A percentile compares a stretch with the other conserved stretches of the same genome.
These are phyloP conservation scores for Phytophthora nicotianae DNA, from an alignment of 352 stramenopile species.

Conservation along the genomic window DNA sequence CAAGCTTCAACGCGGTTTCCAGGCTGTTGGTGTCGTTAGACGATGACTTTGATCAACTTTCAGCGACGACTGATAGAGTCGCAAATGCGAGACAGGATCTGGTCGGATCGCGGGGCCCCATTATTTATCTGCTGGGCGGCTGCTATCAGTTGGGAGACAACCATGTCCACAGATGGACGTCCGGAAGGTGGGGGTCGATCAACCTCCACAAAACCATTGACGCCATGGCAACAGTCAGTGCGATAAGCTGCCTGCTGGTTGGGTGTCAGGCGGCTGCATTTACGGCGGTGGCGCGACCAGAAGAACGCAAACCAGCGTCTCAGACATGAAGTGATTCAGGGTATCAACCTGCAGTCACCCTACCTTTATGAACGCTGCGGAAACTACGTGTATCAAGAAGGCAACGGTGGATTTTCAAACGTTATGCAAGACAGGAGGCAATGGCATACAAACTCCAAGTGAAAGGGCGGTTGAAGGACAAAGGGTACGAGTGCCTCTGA, in stretches of 20 bases:
- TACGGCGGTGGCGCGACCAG: conserved; percentile 4
- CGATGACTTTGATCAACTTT: background rate
- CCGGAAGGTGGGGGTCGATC: conserved; percentile 14
- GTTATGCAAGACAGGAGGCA: conserved; percentile 14
- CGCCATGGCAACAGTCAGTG: background rate
- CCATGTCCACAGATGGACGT: conserved; percentile 16
- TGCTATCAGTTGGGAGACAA: conserved; percentile 13
- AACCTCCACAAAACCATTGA: conserved; percentile 8
- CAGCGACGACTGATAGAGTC: background rate
- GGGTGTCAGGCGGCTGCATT: conserved; percentile 9
- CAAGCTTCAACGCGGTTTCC: conserved; percentile 28
- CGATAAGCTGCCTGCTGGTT: conserved; percentile 24
- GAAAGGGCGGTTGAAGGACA: background rate
- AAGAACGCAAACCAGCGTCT: conserved; percentile 7
- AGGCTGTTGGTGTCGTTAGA: background rate
- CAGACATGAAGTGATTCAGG: too few relatives aligned
- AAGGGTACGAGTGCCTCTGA: conserved; percentile 1
- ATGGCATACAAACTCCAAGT: conserved; percentile 18
- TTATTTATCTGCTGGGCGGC: background rate
- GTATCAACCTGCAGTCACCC: background rate
- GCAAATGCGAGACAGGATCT: conserved; percentile 22
- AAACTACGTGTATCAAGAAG: too few relatives aligned
- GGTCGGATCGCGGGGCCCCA: conserved; percentile 18
- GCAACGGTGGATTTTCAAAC: conserved; percentile 27
- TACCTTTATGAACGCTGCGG: background rate